Evolutionary conservation across 2,329 filamentous ascomycete genomes (phyloP).

Genomic region (Metarhizium sp.): DNA sequence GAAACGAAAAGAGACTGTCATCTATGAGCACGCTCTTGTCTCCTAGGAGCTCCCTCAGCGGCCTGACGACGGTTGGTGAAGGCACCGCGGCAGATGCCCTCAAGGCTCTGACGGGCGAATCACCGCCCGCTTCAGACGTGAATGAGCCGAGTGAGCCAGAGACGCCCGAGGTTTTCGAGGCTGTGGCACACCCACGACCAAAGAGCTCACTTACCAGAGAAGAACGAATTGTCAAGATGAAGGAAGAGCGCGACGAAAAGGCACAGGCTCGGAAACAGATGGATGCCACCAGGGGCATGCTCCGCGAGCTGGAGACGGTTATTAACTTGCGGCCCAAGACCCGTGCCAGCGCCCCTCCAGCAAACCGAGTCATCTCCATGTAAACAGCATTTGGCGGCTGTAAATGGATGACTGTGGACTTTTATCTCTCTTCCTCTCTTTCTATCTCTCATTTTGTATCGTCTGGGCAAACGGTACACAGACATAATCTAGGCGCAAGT

Average conservation of each 20-base stretch:
- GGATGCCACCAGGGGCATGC: conserved; percentile 80
- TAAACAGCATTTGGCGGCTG: conserved; percentile 15
- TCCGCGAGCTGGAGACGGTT: conserved; percentile 85
- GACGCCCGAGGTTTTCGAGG: conserved; percentile 80
- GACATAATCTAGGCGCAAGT: background rate
- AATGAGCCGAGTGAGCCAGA: conserved; percentile 51
- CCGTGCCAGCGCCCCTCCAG: conserved; percentile 25
- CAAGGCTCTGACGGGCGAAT: conserved; percentile 67
- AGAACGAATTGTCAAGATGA: conserved; percentile 79
- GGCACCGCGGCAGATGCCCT: conserved; percentile 52
- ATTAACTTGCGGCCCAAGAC: conserved; percentile 49
- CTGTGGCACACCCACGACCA: conserved; percentile 62
- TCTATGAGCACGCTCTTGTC: conserved; percentile 52
- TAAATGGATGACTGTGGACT: no score
- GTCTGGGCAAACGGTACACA: background rate
- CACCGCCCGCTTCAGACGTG: conserved; percentile 40
- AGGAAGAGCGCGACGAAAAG: conserved; percentile 72
- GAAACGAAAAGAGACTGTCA: conserved; percentile 62
- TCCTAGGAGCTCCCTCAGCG: conserved; percentile 54
- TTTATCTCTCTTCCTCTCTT: background rate
- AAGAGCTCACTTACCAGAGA: conserved; percentile 68
- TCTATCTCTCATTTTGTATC: background rate
- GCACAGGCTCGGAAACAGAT: conserved; percentile 62
- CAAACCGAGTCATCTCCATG: conserved; percentile 29
- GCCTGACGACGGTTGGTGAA: conserved; percentile 54